phyloP scores from a whole-genome alignment of 129 eudicot species.

The Pittosporum tobira region DNA sequence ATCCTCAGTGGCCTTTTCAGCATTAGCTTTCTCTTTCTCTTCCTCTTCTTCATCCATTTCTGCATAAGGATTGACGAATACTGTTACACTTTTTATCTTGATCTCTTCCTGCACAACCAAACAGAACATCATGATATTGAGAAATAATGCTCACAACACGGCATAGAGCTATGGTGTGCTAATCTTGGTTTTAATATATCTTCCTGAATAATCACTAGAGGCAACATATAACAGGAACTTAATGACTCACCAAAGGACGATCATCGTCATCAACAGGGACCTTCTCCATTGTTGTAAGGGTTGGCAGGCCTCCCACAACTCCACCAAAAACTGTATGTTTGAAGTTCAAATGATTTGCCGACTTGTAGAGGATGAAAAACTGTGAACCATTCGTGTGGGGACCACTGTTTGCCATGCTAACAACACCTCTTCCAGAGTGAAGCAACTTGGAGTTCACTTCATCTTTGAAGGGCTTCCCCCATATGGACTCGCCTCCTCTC shows the following conservation, averaged over 20 bases:
- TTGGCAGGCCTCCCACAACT: slow-evolving; percentile 91
- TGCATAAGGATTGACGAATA: slow-evolving; percentile 79
- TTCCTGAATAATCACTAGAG: not conserved
- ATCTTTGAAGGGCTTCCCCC: slow-evolving; percentile 92
- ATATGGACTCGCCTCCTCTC: slow-evolving; percentile 92
- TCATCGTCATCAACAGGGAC: slow-evolving; percentile 93
- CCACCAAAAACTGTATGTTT: slow-evolving; percentile 95
- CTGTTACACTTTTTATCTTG: slow-evolving; percentile 61
- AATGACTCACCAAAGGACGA: slow-evolving; percentile 70
- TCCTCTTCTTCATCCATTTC: slow-evolving; percentile 92
- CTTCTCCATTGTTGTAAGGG: slow-evolving; percentile 82
- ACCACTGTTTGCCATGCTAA: slow-evolving; percentile 98
- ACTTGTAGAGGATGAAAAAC: slow-evolving; percentile 88
- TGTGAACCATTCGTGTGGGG: slow-evolving; percentile 97
- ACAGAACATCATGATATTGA: slow-evolving; percentile 5
- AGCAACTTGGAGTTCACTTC: slow-evolving; percentile 89
- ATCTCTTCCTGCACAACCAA: slow-evolving; percentile 80
- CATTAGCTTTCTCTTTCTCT: slow-evolving; percentile 49
- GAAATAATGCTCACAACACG: no score
- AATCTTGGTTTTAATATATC: not conserved
- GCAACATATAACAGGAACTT: not conserved
- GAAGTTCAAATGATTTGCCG: slow-evolving; percentile 84
- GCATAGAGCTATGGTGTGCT: no score
- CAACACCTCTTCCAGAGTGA: slow-evolving; percentile 95
- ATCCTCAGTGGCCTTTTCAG: slow-evolving; percentile 42